Base-by-base conservation (phyloP, 2,329 filamentous ascomycete genomes). In the Ascochyta rabiei region DNA sequence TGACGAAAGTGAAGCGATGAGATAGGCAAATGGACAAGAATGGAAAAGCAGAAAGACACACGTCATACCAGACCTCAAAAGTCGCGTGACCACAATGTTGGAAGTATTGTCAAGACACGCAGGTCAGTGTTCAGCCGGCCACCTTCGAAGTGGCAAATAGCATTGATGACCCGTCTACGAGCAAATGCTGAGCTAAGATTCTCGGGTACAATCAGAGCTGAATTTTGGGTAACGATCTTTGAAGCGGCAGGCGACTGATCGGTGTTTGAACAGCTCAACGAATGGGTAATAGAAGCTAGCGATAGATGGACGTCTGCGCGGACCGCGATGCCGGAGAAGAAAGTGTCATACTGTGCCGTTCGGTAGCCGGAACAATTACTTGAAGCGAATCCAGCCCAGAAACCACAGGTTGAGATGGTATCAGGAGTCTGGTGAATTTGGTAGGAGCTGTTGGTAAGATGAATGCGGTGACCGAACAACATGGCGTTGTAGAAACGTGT, bases 281-380 rank as follows among this genome's bases (percentile, higher is more conserved):
- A 30, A 30, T 16, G 13, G 40, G 18, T 2, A 42, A 15, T 6
- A 26, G 15, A 21, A 21, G 5, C 30, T n/a, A 13, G 24, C 30
- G n/a, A 12, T 9, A 7, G 26, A 23, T 28, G 19, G 31, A 46
- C 28, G 15, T 4, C 12, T 26, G 19, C 44, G 39, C 51, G 45
- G 39, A 44, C 33, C 44, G 44, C 12, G 13, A 28, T 18, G 23
- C 30, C 41, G 18, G 39, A 23, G 15, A 34, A 16, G 8, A 34
- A 34, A 54, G 13, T 18, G 31, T 53, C 41, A 41, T 35, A 16
- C 19, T 21, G 35, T 55, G 19, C 35, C n/a, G 28, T 42, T 10
- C 21, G 30, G 23, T 33, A n/a, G 12, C 37, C 46, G 40, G 41
- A 46, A 41, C 8, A 49, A 45, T 35, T 55, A 18, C 15, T 8